Evolutionary conservation across 441 rosid genomes (phyloP).

Genomic region (Manihot esculenta): DNA sequence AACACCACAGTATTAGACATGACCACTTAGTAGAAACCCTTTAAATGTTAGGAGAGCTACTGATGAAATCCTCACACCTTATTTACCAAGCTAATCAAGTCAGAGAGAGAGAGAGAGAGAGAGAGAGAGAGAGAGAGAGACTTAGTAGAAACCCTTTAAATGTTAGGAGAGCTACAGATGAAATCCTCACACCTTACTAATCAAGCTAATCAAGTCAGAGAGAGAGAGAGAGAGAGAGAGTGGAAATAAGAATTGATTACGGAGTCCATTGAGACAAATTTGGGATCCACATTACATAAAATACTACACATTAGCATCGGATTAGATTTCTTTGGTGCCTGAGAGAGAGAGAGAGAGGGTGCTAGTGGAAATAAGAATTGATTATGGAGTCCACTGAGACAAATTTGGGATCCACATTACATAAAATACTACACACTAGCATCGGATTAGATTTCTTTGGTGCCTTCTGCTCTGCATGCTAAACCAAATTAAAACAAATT

Average conservation of each 20-base stretch:
- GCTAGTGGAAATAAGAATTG: not conserved
- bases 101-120: too few relatives aligned
- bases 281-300: not conserved
- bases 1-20: not conserved
- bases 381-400: not conserved
- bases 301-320: not conserved
- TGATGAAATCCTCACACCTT: too few relatives aligned
- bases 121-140: too few relatives aligned
- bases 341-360: too few relatives aligned
- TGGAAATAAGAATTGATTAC: not conserved
- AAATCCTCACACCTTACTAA: too few relatives aligned
- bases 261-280: not conserved
- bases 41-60: not conserved
- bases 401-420: not conserved
- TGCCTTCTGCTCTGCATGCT: not conserved
- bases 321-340: not conserved
- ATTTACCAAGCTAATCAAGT: too few relatives aligned
- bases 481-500: not conserved
- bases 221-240: too few relatives aligned
- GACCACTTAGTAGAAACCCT: not conserved
- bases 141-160: not conserved
- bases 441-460: not conserved
- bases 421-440: not conserved
- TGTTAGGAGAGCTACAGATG: not conserved
- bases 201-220: too few relatives aligned